Evolutionary conservation across 1,139 yeast genomes (phyloP), one percentile per base, ranked within the genome.

Genomic region (Meyerozyma elateridarum): DNA sequence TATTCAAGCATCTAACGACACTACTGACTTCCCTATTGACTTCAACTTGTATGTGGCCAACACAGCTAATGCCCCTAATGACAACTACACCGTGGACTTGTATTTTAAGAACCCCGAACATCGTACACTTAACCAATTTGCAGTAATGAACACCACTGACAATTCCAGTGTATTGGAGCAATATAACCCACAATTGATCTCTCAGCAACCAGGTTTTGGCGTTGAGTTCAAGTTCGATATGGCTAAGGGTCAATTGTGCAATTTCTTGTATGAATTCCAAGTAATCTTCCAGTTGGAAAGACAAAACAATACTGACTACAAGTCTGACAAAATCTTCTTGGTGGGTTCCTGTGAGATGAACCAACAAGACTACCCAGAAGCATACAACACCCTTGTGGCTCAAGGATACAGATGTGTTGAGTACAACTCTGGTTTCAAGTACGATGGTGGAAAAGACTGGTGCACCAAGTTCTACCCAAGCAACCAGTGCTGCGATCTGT

Each of bases 361-460:
- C 34, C 30, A 35, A 30, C 33, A 32, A 22, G 43, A 40, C 34
- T 37, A 43, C 31, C 48, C 48, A 7, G 45, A 43, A 4, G 44
- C 34, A 17, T 39, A 46, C 30, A 22, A 36, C 16, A 20, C 31
- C 6, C 41, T 44, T 25, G 24, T 46, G 16, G 29, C 20, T 25
- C 39, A 46, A 24, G 50, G 52, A 2, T 49, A 36, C 36, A 43
- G 48, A 37, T 49, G 54, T 36, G 45, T 45, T 9, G 52, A 48
- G 31, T 49, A 48, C 36, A 49, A 48, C 32, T 42, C 49, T 12
- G 52, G 48, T 2, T 48, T 39, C 35, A 40, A 43, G 29, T 44
- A 39, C 30, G 51, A 47, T 27, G 52, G 50, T 15, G 52, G 52
- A 15, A 38, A 37, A 32, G 49, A 48, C 39, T 47, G 52, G 52